Base-by-base conservation (phyloP, 495 filamentous ascomycete species). In the Aspergillus conjunctus region DNA sequence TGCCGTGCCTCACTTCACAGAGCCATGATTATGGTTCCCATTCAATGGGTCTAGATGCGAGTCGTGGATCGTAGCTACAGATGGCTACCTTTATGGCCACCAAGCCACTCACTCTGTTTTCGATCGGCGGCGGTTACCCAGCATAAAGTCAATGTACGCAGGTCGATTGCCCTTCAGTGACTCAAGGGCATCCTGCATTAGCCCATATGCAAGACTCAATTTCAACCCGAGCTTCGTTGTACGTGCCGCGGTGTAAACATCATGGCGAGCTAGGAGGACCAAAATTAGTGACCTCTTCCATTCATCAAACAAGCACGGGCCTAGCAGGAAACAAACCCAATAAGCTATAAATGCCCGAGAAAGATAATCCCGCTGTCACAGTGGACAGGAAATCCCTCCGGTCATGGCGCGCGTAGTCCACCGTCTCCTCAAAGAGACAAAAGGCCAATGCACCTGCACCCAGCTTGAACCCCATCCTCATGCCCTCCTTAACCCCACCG, bases 301-400 rank as follows among this genome's bases (percentile, higher is more conserved):
- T 53, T 58, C 20, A 53, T 22, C 52, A n/a, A 53, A 26, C 14
- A 22, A 14, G 12, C 0, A 0, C 2, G 43, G 37, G 30, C 46
- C 37, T 46, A 51, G 37, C 55, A 61, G 15, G 32, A 31, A 39
- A 77, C 88, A 61, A 80, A 95, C 92, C 90, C 83, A 91, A 87
- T 50, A 91, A 74, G 74, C 92, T 96, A 75, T 96, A 97, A 6
- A 84, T 85, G 3, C 94, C 93, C 18, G 91, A 89, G 37, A 91
- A 86, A 7, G 88, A 87, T 71, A 96, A 71, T 44, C 89, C 91
- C 31, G 95, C 92, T 32, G 90, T 81, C 6, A 91, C 83, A 0
- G 88, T 92, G 59, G 87, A 91, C 64, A 90, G 55, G 51, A 92
- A 81, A 72, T 96, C 91, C 59, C 73, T 84, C 74, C 57, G 79